Conservation (phyloP, 83 land plant genomes). For the Isoetes engelmannii region DNA sequence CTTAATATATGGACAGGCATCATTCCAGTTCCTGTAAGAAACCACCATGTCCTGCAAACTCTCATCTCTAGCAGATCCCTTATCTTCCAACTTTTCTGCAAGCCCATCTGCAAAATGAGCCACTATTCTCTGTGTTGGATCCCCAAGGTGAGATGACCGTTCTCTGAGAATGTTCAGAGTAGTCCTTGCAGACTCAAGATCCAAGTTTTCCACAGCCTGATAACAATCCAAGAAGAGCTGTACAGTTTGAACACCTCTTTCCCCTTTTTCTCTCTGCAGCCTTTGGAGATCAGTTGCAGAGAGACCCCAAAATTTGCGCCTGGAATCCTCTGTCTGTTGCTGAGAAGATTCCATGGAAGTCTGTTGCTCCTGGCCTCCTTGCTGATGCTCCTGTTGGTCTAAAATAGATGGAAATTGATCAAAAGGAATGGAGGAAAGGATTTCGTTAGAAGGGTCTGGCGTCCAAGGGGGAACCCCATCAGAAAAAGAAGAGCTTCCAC, state of each 20-base stretch:
- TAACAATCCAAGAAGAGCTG: slow-evolving; percentile 1
- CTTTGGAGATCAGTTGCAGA: not conserved
- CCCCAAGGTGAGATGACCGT: not conserved
- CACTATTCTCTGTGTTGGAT: not conserved
- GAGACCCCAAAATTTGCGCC: not conserved
- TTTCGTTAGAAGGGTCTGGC: not conserved
- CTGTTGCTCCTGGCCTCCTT: not conserved
- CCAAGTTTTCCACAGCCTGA: not conserved
- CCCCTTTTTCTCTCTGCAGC: not conserved
- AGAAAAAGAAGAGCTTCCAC: not conserved
- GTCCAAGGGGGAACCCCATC: not conserved
- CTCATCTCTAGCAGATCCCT: slow-evolving; percentile 1
- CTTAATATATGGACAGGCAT: not conserved
- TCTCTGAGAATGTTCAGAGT: not conserved
- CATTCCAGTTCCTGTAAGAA: not conserved
- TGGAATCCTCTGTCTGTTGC: not conserved
- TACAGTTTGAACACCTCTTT: not conserved
- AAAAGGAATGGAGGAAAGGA: not conserved
- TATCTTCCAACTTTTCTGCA: not conserved
- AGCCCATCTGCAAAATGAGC: not conserved
- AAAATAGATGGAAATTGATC: not conserved
- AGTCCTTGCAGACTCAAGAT: not conserved
- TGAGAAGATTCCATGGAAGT: not conserved
- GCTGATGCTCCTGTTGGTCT: not conserved
- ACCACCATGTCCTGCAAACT: not conserved